Percentiles rank a stretch among this genome's conserved stretches.
Conservation (phyloP, 306 rosid species). For the Begonia peltatifolia region DNA sequence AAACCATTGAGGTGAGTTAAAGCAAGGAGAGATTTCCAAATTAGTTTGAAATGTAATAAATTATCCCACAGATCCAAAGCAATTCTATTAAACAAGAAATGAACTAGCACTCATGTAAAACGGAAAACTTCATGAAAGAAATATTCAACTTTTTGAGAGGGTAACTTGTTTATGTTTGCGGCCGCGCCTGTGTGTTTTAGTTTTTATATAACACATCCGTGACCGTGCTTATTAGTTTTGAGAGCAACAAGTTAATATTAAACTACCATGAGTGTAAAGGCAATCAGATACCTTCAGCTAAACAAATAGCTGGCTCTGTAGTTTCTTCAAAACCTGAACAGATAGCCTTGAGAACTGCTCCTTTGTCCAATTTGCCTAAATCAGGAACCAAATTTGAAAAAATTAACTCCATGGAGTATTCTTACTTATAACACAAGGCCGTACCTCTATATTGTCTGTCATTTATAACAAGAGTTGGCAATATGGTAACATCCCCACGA, state of each 20-base stretch:
- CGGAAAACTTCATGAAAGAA: too few species aligned
- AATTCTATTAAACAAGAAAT: too few species aligned
- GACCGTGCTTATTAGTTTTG: too few species aligned
- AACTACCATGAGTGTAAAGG: background rate
- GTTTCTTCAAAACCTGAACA: constrained; percentile 85
- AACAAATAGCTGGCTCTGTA: constrained; percentile 85
- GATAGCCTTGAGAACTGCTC: constrained; percentile 82
- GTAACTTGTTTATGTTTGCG: too few species aligned
- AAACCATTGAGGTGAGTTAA: constrained; percentile 6
- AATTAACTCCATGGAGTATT: too few species aligned
- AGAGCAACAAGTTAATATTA: too few species aligned
- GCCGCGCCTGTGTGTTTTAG: too few species aligned
- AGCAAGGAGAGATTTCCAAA: background rate
- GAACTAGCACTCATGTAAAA: too few species aligned
- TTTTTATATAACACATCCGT: too few species aligned
- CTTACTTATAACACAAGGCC: background rate
- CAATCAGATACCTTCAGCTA: constrained; percentile 48
- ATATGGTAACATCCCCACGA: constrained; percentile 93
- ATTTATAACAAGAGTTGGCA: constrained; percentile 91
- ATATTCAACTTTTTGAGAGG: too few species aligned
- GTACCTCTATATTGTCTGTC: constrained; percentile 84
- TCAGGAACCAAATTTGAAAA: background rate
- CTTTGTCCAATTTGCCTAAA: constrained; percentile 73
- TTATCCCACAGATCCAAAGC: too few species aligned
- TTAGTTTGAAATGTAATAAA: background rate